Evolutionary conservation across 2,329 filamentous ascomycete genomes (phyloP).

Genomic region (Penicillium capsulatum): DNA sequence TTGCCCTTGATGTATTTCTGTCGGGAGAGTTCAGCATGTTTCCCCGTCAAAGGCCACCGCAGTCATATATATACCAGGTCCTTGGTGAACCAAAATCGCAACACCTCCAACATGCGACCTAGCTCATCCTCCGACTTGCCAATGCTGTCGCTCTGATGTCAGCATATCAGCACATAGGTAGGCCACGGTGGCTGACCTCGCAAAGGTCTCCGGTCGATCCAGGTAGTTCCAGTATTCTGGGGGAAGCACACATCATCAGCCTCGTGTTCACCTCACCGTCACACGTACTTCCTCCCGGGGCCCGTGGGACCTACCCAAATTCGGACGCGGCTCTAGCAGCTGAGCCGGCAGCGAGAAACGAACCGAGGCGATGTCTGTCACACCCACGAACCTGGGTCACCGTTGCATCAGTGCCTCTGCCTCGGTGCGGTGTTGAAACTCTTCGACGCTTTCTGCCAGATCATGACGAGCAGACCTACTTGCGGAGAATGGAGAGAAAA

Average conservation of each 20-base stretch:
- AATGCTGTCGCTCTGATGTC: slow-evolving; percentile 50
- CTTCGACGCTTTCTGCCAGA: neutral
- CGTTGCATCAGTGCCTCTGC: slow-evolving; percentile 8
- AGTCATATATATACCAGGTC: slow-evolving; percentile 59
- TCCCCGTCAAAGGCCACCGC: slow-evolving; percentile 1
- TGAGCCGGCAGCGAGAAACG: slow-evolving; percentile 95
- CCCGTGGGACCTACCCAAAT: slow-evolving; percentile 57
- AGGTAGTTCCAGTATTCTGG: slow-evolving; percentile 98
- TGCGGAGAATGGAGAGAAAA: slow-evolving; percentile 81
- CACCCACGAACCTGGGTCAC: slow-evolving; percentile 76
- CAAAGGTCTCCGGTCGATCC: slow-evolving; percentile 88
- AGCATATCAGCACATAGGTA: slow-evolving; percentile 30
- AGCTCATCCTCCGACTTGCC: slow-evolving; percentile 88
- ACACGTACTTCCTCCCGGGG: neutral
- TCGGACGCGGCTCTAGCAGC: slow-evolving; percentile 90
- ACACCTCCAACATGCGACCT: slow-evolving; percentile 88
- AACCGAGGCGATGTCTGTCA: slow-evolving; percentile 89
- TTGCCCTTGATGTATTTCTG: slow-evolving; percentile 97
- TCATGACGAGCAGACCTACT: slow-evolving; percentile 54
- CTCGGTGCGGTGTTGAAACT: no score
- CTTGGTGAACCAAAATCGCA: slow-evolving; percentile 98
- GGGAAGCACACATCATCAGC: neutral
- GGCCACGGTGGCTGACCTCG: slow-evolving; percentile 46
- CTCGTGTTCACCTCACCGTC: neutral
- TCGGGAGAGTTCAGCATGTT: slow-evolving; percentile 16